phyloP scores from a whole-genome alignment of 306 rosid genomes.

The Bauhinia variegata region DNA sequence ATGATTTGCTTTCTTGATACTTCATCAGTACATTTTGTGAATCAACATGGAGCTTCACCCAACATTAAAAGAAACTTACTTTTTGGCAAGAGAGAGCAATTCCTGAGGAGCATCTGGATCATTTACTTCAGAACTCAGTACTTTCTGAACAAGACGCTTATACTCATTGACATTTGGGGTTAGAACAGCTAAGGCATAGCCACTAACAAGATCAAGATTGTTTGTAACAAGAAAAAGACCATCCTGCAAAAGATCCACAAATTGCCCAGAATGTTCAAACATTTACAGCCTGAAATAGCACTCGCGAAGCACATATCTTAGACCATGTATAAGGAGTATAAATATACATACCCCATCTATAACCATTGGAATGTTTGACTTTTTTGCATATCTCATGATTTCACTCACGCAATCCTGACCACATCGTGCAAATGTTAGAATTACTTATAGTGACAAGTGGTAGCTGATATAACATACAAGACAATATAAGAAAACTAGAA shows the following conservation, averaged over 20 bases:
- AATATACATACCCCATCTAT: slow-evolving; percentile 79
- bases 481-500: slow-evolving; percentile 15
- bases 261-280: slow-evolving; percentile 18
- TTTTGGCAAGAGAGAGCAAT: slow-evolving; percentile 66
- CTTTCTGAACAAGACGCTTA: slow-evolving; percentile 79
- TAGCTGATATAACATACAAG: not conserved
- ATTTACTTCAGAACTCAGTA: slow-evolving; percentile 60
- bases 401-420: slow-evolving; percentile 78
- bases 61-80: slow-evolving; percentile 41
- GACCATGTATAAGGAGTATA: not conserved
- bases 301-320: slow-evolving; percentile 17
- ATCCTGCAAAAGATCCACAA: slow-evolving; percentile 57
- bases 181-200: slow-evolving; percentile 79
- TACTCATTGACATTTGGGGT: slow-evolving; percentile 89
- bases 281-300: slow-evolving; percentile 17
- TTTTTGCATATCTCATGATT: slow-evolving; percentile 78
- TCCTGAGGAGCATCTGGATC: slow-evolving; percentile 57
- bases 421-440: slow-evolving; percentile 37
- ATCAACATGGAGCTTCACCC: not conserved
- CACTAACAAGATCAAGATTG: slow-evolving; percentile 72
- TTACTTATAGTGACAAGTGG: slow-evolving; percentile 18
- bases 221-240: slow-evolving; percentile 86
- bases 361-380: slow-evolving; percentile 66
- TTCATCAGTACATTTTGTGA: slow-evolving; percentile 14
- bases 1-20: slow-evolving; percentile 18